Base-by-base conservation (phyloP, 257 asterid species). In the Nicotiana benthamiana region DNA sequence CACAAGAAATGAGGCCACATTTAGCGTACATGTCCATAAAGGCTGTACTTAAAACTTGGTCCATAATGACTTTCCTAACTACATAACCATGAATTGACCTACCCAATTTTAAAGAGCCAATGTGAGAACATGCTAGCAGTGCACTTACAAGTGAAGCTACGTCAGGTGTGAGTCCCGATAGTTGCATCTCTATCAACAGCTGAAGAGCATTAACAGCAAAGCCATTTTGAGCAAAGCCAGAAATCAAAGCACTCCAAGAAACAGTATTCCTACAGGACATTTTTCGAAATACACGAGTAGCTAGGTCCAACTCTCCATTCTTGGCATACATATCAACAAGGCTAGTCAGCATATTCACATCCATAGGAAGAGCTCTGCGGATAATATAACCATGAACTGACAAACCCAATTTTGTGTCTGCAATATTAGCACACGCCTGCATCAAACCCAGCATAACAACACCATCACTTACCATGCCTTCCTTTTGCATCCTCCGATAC, bases 211-310 rank as follows among this genome's bases (percentile, higher is more conserved):
- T 72, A 63, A 67, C 87, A 13, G 86, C 85, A 77, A 81, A 57
- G 34, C 97, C 97, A 53, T 91, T 94, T 80, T 87, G 97, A 43
- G 94, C 92, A 78, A 79, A 85, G 22, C 93, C 95, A 5, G 93
- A 92, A 78, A 94, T 87, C 92, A 94, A 81, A 76, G 93, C 87
- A 79, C 94, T 88, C 97, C 97, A 94, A 51, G 98, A 86, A 86
- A 94, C 89, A 20, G 52, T 88, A 83, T 87, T 91, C 84, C 65
- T 88, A 52, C 2, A 60, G 63, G 84, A 67, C 87, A 92, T 87
- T 13, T 82, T 63, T 83, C 86, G 79, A 65, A 92, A 91, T 72
- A 92, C 46, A 30, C 81, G 48, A 80, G 87, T 85, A 79, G 97
- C 97, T 30, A 75, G 32, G 17, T 80, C 87, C 30, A 91, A 27